Evolutionary conservation across 805 yeast genomes (phyloP), one percentile per base, ranked within the genome.

Genomic region (Tetrapisispora fleetii): DNA sequence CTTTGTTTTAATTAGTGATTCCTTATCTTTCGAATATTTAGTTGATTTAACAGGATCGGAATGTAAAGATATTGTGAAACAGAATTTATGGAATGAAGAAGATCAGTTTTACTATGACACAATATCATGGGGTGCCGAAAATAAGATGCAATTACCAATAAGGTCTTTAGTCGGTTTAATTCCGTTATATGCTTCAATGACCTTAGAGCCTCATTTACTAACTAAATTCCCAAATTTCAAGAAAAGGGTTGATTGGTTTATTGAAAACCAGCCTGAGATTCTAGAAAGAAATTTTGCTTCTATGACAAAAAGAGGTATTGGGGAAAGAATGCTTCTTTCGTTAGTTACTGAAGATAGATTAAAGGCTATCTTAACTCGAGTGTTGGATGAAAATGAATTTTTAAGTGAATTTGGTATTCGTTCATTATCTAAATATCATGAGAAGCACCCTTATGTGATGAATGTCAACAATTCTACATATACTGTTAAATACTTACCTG

Each of bases 31-130:
- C 64, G 70, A 75, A 28, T 58, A 60, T 51, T 45, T 49, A 45
- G 53, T 56, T 41, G 60, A 61, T 45, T 52, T 53, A 21, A 71
- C 72, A 11, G 50, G 62, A 22, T 69, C 65, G 10, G 61, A 55
- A 13, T 70, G 67, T 33, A 68, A 67, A 21, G 73, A 68, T 37
- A 70, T 70, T 37, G 71, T 78, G 16, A 78, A 75, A 38, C 79
- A 77, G 54, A 82, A 90, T 1, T 72, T 89, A 54, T 89, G 97
- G 97, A 88, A 87, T 64, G 96, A 88, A 48, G 78, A 78, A 21
- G 96, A 88, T 62, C 78, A 86, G 58, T 89, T 89, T 62, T 89
- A 85, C 67, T 89, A 89, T 62, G 97, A 89, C 66, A 88, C 95
- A 27, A 90, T 89, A 53, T 77, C 83, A 37, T 86, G 89, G 81